Conservation (phyloP, 1,284 basidiomycete genomes). For the Sparassis latifolia region DNA sequence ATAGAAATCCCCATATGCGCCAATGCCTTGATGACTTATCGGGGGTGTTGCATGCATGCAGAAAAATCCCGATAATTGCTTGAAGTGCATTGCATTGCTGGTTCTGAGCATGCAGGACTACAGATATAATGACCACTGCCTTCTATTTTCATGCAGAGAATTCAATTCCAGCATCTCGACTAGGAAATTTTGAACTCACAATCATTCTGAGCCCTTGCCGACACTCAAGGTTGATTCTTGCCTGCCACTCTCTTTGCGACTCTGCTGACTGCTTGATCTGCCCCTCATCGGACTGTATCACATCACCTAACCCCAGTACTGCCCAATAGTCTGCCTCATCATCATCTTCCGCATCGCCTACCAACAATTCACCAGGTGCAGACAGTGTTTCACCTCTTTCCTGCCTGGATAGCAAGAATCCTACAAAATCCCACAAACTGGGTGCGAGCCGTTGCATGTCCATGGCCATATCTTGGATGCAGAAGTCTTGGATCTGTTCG, state of each 20-base stretch:
- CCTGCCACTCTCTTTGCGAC: not conserved
- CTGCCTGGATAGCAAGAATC: too few relatives aligned
- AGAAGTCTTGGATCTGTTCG: too few relatives aligned
- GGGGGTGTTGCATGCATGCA: constrained; percentile 21
- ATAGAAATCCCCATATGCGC: constrained; percentile 11
- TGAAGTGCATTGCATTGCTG: constrained; percentile 22
- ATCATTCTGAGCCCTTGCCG: not conserved
- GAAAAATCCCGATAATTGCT: constrained; percentile 20
- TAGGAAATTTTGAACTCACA: not conserved
- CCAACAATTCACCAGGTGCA: too few relatives aligned
- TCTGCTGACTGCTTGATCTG: not conserved
- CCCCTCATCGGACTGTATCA: not conserved
- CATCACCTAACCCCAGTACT: not conserved
- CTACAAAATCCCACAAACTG: too few relatives aligned
- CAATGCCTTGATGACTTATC: constrained; percentile 20
- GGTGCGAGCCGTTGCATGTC: too few relatives aligned
- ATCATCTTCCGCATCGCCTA: too few relatives aligned
- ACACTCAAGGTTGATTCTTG: not conserved
- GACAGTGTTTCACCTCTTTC: too few relatives aligned
- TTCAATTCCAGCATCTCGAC: not conserved
- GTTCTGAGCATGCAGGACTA: constrained; percentile 24
- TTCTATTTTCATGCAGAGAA: constrained; percentile 13
- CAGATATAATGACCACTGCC: constrained; percentile 19
- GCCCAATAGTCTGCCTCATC: too few relatives aligned
- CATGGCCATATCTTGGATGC: too few relatives aligned